Base-by-base conservation (phyloP, 2,329 filamentous ascomycete genomes). In the Aspergillus brunneoviolaceus region DNA sequence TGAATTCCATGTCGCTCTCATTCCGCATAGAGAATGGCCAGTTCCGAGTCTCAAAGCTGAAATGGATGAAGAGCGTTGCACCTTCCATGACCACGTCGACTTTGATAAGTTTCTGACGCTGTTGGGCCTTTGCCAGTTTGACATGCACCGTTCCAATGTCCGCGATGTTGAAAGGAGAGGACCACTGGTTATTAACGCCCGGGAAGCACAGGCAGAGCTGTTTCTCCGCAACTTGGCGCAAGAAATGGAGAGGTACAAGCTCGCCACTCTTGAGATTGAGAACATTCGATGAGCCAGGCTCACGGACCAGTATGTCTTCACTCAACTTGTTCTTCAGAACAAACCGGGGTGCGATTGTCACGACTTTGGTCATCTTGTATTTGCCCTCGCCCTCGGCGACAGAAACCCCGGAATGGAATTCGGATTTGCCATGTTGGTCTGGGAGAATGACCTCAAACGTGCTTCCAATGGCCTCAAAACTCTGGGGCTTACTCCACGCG, bases 21-120 rank as follows among this genome's bases (percentile, higher is more conserved):
- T 99, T 99, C 65, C 95, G 89, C 88, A 99, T 97, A 0, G 93
- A 97, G 78, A 95, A 99, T 0, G 95, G 95, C 95, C 95, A 99
- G 72, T 96, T 92, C 75, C 95, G 96, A 5, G 86, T 92, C 78
- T 99, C 95, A 66, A 94, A 82, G 70, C 88, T 95, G 60, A 99
- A 84, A 70, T 96, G 91, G 35, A 98, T 76, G 81, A 98, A 99
- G 47, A 99, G 89, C 1, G 94, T 98, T 0, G 94, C 91, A 63
- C 91, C 87, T 74, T 99, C 96, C 84, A 97, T 89, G 50, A 99
- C 81, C 49, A 97, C 86, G 72, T 99, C 95, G 12, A 96, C 85
- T 54, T 94, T 87, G 51, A 98, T 86, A 10, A 99, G 84, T 64
- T 88, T 89, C 74, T 99, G 96, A 45, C 93, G 87, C 76, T 97